Conservation (phyloP, 164 flowering plant species). For the Euptelea pleiosperma region DNA sequence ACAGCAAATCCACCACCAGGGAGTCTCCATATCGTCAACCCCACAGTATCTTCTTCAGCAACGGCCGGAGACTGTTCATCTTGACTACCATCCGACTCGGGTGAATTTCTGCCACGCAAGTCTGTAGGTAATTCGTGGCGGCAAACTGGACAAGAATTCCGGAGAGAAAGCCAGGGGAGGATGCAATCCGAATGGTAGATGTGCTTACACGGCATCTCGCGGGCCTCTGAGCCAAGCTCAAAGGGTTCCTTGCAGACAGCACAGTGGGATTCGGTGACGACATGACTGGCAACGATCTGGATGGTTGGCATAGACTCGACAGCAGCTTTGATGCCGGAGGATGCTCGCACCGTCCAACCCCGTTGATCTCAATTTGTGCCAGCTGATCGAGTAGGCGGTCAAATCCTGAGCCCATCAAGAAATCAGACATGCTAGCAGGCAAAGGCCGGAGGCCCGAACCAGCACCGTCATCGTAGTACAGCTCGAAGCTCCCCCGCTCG, state of each 20-base stretch:
- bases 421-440: slow-evolving; percentile 66
- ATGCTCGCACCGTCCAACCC: slow-evolving; percentile 44
- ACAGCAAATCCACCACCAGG: slow-evolving; percentile 91
- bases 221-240: slow-evolving; percentile 52
- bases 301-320: slow-evolving; percentile 69
- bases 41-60: slow-evolving; percentile 42
- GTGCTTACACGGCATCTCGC: slow-evolving; percentile 87
- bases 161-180: slow-evolving; percentile 66
- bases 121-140: slow-evolving; percentile 63
- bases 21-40: slow-evolving; percentile 71
- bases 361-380: slow-evolving; percentile 58
- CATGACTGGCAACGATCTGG: slow-evolving; percentile 37
- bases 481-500: slow-evolving; percentile 44
- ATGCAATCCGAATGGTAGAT: slow-evolving; percentile 77
- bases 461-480: slow-evolving; percentile 72
- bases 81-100: slow-evolving; percentile 15
- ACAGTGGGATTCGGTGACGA: slow-evolving; percentile 46
- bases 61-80: slow-evolving; percentile 17
- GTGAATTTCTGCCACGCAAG: slow-evolving; percentile 14
- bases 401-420: slow-evolving; percentile 70
- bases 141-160: slow-evolving; percentile 81
- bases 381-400: slow-evolving; percentile 67
- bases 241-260: slow-evolving; percentile 68
- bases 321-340: slow-evolving; percentile 73
- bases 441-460: slow-evolving; percentile 72